Conservation (phyloP, 306 rosid genomes). For the Castanopsis chinensis region DNA sequence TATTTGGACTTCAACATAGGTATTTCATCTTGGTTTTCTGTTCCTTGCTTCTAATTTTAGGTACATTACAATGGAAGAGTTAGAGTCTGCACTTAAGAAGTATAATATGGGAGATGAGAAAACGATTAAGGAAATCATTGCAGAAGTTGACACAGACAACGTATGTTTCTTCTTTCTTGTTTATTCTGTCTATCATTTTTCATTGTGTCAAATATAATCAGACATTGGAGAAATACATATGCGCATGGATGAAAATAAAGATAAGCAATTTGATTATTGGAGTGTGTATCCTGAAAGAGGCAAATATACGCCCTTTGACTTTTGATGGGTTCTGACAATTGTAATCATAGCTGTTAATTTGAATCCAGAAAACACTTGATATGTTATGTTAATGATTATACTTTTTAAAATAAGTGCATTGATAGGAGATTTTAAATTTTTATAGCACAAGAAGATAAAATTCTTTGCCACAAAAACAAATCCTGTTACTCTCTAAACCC, state of each 20-base stretch:
- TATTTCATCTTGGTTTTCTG: constrained; percentile 3
- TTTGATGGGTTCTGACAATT: not conserved
- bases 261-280: no score
- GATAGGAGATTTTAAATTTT: not conserved
- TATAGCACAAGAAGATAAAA: not conserved
- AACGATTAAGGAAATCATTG: constrained; percentile 92
- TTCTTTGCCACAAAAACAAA: not conserved
- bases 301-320: not conserved
- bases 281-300: not conserved
- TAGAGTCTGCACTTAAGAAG: constrained; percentile 83
- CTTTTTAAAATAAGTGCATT: not conserved
- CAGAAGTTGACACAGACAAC: constrained; percentile 88
- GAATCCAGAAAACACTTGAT: not conserved
- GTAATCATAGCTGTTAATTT: not conserved
- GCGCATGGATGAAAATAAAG: no score
- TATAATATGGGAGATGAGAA: constrained; percentile 91
- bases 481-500: not conserved
- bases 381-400: not conserved
- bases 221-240: no score
- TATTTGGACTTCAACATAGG: not conserved
- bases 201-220: not conserved
- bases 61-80: constrained; percentile 83
- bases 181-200: not conserved
- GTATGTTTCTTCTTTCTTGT: constrained; percentile 41
- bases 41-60: constrained; percentile 37